Evolutionary conservation across 1,284 basidiomycete genomes (phyloP).

Genomic region (Schizopora paradoxa): DNA sequence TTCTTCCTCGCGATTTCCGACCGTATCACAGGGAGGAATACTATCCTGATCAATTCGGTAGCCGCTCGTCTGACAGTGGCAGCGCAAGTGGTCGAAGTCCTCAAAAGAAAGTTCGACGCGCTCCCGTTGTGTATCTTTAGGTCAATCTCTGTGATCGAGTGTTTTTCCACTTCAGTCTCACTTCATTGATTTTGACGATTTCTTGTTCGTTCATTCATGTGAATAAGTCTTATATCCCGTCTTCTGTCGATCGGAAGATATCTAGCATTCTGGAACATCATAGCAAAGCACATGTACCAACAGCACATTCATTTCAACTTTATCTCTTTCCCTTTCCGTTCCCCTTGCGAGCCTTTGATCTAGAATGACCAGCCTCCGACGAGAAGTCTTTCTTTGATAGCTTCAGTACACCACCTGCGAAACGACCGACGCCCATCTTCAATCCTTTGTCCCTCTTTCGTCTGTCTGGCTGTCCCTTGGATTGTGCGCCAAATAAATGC

Average conservation of each 20-base stretch:
- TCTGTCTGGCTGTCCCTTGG: slow-evolving; percentile 29
- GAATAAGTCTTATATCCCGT: too few species aligned
- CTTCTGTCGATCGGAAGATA: too few species aligned
- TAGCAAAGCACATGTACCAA: slow-evolving; percentile 11
- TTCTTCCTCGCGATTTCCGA: neutral
- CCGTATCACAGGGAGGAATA: slow-evolving; percentile 2
- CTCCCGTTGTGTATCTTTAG: too few species aligned
- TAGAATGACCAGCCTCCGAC: slow-evolving; percentile 32
- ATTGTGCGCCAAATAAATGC: slow-evolving; percentile 48
- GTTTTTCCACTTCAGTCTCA: too few species aligned
- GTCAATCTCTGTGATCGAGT: too few species aligned
- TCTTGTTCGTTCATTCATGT: too few species aligned
- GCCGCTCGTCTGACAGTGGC: too few species aligned
- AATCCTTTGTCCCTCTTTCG: slow-evolving; percentile 57
- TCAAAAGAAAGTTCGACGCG: too few species aligned
- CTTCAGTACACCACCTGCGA: slow-evolving; percentile 59
- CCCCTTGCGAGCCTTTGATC: slow-evolving; percentile 8
- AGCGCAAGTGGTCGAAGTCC: too few species aligned
- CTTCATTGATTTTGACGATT: too few species aligned
- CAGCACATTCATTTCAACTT: slow-evolving; percentile 17
- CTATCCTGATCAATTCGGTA: neutral
- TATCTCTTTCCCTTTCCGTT: slow-evolving; percentile 22
- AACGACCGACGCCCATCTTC: slow-evolving; percentile 72
- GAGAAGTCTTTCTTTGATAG: slow-evolving; percentile 57
- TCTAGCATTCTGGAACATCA: too few species aligned